Evolutionary conservation across 768 basidiomycete genomes (phyloP), one percentile per base, ranked within the genome.

Genomic region (Vishniacozyma victoriae): DNA sequence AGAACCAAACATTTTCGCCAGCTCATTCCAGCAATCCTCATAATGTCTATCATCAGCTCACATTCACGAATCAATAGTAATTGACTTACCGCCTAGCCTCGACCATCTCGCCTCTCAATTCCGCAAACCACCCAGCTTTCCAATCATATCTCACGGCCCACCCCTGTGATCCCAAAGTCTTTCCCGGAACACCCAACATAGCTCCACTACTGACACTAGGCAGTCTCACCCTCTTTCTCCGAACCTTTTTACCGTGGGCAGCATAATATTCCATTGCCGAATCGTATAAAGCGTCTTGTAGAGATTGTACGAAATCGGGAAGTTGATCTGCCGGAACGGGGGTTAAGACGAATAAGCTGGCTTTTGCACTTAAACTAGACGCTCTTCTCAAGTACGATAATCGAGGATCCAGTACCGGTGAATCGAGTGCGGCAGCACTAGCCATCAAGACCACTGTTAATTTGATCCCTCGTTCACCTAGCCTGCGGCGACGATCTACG

Each of bases 91-190:
- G 91, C 51, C 93, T 75, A 0, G 92, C 89, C 7, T 90, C 84
- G 61, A 96, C 91, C 50, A 87, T 81, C 70, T 97, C 93, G 12
- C 87, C 82, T 49, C 92, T 75, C 64, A 96, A 90, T 72, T 99
- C 93, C 0, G 93, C 90, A 70, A 96, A 97, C 59, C 86, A 85
- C 0, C 86, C 95, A 79, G 92, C 86, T 74, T 97, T 99, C 77
- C 90, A 97, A 67, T 96, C 92, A 64, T 96, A 96, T 24, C 95
- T 77, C 16, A 93, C 90, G 0, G 86, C 88, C 93, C 92, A 99
- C 0, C 92, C 92, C 70, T 88, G 84, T 0, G 84, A 80, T 23
- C 86, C 76, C 4, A 95, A 74, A 0, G 85, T 82, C 15, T 83
- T 80, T 1, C 78, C 70, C 16, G 39, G 79, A n/a, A n/a, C n/a